Evolutionary conservation across 2,329 filamentous ascomycete species (phyloP), one percentile per base, ranked within the genome.

Genomic region (Exophiala sp.): DNA sequence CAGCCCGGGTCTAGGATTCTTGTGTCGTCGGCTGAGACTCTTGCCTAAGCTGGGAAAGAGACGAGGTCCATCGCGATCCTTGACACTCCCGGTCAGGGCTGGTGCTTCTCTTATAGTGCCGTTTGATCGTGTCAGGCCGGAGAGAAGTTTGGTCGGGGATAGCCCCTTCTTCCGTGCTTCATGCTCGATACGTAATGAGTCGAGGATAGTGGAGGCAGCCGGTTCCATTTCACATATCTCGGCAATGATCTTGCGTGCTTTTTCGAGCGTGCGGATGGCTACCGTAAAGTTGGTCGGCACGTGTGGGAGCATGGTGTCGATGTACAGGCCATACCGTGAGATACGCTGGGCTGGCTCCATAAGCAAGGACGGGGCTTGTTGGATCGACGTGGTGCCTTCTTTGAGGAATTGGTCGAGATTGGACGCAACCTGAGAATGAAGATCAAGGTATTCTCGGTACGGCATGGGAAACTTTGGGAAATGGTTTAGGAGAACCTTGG

Each of bases 331-430:
- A 70, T 98, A 98, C 21, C 93, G 84, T 21, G 93, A 93, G 45
- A 98, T 77, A 45, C 93, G 80, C 67, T 98, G 93, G 0, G 98
- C 90, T 2, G 93, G 93, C 68, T 98, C 93, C 65, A 98, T 98
- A 47, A 98, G 78, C 56, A 93, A 79, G 2, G 93, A 97, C 42
- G 88, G 89, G 46, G 97, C 78, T 50, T 83, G 80, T 70, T 98
- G 93, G 62, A 85, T 90, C 1, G 89, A 91, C 55, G 86, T 83
- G 2, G 53, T 58, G 49, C 83, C 82, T 61, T 88, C 77, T 56
- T 74, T 85, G 54, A 93, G 77, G 60, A 95, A 88, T 1, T 78
- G 76, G 59, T 85, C 88, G 47, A 97, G 78, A 13, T 91, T 77
- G 48, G 86, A 82, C 0, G 89, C 86, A 59, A 96, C 94, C 52